These are phyloP conservation scores for Fonsecaea erecta DNA, from an alignment of 2,329 filamentous ascomycete genomes.

Conservation along the genomic window DNA sequence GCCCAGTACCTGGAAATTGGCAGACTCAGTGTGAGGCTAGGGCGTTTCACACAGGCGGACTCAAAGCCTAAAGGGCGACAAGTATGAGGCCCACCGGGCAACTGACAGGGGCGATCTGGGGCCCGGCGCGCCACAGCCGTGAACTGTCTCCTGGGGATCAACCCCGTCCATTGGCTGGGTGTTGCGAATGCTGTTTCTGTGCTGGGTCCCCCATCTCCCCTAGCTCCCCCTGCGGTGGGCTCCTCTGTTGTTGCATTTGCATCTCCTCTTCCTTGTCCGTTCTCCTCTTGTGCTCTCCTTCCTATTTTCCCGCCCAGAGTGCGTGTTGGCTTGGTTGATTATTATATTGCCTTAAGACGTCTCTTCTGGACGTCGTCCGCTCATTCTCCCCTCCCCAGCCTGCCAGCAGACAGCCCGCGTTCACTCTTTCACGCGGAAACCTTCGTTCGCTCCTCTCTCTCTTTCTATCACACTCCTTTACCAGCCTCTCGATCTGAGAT, in stretches of 20 bases:
- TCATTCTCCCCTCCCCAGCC: slow-evolving; percentile 25
- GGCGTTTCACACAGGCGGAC: slow-evolving; percentile 33
- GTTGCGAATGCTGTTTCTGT: slow-evolving; percentile 5
- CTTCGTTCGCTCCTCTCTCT: slow-evolving; percentile 22
- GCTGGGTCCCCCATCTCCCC: slow-evolving; percentile 16
- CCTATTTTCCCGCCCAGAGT: slow-evolving; percentile 10
- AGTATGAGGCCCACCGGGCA: slow-evolving; percentile 12
- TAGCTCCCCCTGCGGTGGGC: slow-evolving; percentile 14
- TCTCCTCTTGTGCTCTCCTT: slow-evolving; percentile 20
- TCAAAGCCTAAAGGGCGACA: slow-evolving; percentile 27
- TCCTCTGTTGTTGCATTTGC: slow-evolving; percentile 28
- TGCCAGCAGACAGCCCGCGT: slow-evolving; percentile 34
- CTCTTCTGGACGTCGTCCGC: slow-evolving; percentile 30
- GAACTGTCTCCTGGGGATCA: slow-evolving; percentile 18
- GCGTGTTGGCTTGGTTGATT: slow-evolving; percentile 16
- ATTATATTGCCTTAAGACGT: slow-evolving; percentile 34
- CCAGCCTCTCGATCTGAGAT: slow-evolving; percentile 35
- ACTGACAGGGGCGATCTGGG: slow-evolving; percentile 27
- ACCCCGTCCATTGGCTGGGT: slow-evolving; percentile 18
- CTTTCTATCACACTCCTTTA: slow-evolving; percentile 18
- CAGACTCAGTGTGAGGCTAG: slow-evolving; percentile 26
- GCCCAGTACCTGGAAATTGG: slow-evolving; percentile 33
- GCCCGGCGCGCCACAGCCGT: slow-evolving; percentile 22
- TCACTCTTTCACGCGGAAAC: slow-evolving; percentile 35
- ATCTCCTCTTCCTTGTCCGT: slow-evolving; percentile 17